These are phyloP conservation scores for Salvia miltiorrhiza DNA, from an alignment of 257 asterid species.

Conservation along the genomic window DNA sequence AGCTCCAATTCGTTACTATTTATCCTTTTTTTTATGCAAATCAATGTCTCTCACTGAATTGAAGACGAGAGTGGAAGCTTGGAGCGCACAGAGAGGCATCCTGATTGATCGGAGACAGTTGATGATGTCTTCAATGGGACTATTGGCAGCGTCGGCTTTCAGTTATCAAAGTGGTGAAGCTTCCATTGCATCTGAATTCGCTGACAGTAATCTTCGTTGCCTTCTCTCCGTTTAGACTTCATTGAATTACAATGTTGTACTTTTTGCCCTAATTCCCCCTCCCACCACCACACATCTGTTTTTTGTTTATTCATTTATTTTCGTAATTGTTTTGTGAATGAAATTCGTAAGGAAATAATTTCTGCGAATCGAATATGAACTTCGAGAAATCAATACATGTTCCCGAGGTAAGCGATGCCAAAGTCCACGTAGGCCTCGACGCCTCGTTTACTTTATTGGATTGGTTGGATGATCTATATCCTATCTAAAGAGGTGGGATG, in stretches of 20 bases:
- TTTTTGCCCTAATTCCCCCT: background rate
- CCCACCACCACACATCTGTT: background rate
- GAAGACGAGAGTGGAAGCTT: slow-evolving; percentile 39
- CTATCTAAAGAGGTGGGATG: background rate
- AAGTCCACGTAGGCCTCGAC: background rate
- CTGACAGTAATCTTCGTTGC: slow-evolving; percentile 64
- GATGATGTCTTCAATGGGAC: slow-evolving; percentile 53
- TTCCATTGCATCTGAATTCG: slow-evolving; percentile 63
- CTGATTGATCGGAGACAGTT: slow-evolving; percentile 56
- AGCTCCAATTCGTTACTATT: background rate
- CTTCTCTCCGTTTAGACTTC: background rate
- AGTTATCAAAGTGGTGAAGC: slow-evolving; percentile 29
- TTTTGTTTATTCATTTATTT: background rate
- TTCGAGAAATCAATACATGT: background rate
- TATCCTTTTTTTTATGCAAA: background rate
- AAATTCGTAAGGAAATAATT: background rate
- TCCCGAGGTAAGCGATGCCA: background rate
- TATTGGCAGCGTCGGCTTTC: slow-evolving; percentile 36
- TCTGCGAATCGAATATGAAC: background rate
- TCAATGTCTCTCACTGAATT: slow-evolving; percentile 2
- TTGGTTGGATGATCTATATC: background rate
- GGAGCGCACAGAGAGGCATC: slow-evolving; percentile 22
- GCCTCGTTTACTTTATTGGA: too few species aligned
- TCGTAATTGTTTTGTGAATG: background rate
- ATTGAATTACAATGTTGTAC: background rate